These are phyloP conservation scores for Melocanna baccifera DNA, from an alignment of 176 grass and related monocot genomes.

Conservation along the genomic window DNA sequence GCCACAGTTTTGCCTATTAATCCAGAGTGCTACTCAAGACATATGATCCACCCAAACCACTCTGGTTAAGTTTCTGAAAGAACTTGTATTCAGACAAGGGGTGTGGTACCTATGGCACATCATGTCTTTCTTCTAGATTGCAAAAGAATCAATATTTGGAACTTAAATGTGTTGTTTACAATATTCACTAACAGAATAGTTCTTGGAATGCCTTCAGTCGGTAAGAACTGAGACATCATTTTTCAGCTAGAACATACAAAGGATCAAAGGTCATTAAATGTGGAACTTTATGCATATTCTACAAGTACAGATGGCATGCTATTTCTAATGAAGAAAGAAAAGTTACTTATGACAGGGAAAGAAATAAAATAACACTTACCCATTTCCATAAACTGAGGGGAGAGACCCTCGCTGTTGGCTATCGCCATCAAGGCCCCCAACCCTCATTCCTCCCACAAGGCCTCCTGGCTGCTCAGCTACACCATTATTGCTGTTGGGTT, in stretches of 20 bases:
- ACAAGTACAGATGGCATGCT: neutral
- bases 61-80: neutral
- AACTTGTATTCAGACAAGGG: neutral
- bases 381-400: constrained; percentile 41
- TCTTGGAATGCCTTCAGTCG: neutral
- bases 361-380: constrained; percentile 29
- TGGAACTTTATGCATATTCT: neutral
- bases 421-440: constrained; percentile 33
- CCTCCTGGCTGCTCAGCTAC: constrained; percentile 37
- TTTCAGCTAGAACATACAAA: constrained; percentile 5
- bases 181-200: neutral
- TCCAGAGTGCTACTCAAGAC: neutral
- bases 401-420: constrained; percentile 32
- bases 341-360: neutral
- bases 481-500: constrained; percentile 31
- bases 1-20: neutral
- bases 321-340: neutral
- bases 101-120: neutral
- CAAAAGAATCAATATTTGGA: neutral
- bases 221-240: neutral
- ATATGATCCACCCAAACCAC: neutral
- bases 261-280: neutral
- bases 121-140: neutral
- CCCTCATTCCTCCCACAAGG: constrained; percentile 12
- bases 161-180: neutral